Evolutionary conservation across 164 flowering plant species (phyloP).

Genomic region (Aristolochia californica): DNA sequence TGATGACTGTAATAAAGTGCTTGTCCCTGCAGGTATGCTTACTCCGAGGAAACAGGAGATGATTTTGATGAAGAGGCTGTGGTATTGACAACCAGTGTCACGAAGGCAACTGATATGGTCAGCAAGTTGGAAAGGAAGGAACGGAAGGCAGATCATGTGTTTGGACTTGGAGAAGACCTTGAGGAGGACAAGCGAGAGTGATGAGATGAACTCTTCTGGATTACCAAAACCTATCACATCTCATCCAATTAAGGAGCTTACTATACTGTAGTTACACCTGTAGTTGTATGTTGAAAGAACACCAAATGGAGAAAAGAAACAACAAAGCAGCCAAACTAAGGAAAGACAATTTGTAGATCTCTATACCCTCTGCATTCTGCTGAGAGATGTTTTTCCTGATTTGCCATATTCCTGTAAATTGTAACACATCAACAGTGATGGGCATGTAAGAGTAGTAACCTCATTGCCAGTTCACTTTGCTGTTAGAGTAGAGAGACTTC

Average conservation of each 20-base stretch:
- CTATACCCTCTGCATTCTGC: no score
- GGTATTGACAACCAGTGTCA: constrained; percentile 29
- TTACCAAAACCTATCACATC: neutral
- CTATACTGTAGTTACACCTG: no score
- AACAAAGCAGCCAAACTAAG: neutral
- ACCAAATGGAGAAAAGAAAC: neutral
- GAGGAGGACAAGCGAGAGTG: constrained; percentile 47
- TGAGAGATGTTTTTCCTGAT: no score
- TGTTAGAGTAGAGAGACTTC: no score
- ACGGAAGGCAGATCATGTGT: constrained; percentile 23
- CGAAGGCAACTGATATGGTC: constrained; percentile 23
- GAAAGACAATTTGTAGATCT: neutral
- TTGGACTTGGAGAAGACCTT: constrained; percentile 29
- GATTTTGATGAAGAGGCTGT: constrained; percentile 60
- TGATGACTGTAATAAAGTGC: no score
- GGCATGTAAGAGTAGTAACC: no score
- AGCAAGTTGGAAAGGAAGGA: constrained; percentile 35
- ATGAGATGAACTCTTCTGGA: neutral
- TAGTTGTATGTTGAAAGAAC: no score
- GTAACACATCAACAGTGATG: no score
- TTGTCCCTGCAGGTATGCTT: constrained; percentile 32
- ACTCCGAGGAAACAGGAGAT: constrained; percentile 57
- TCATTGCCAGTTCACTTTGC: no score
- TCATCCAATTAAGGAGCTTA: neutral
- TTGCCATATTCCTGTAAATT: no score